These are phyloP conservation scores for Epichloe baconii DNA, from an alignment of 2,329 filamentous ascomycete species.

Conservation along the genomic window DNA sequence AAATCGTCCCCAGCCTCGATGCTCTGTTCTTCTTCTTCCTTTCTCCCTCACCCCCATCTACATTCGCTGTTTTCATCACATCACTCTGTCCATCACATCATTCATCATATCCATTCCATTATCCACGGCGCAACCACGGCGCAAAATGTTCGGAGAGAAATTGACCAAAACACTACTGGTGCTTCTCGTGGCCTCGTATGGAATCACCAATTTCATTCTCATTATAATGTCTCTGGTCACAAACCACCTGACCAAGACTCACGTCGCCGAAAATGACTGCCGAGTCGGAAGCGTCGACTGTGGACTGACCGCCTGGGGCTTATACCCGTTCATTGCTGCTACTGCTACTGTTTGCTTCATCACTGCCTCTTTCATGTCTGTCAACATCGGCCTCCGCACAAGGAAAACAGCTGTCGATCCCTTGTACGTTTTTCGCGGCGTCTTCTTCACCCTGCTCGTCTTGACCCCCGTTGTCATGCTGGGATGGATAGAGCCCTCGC, in stretches of 20 bases:
- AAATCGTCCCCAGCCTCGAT: too few species aligned
- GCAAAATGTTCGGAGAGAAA: not conserved
- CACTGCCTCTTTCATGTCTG: slow-evolving; percentile 7
- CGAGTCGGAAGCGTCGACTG: not conserved
- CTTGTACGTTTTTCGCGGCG: slow-evolving; percentile 13
- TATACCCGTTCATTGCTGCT: slow-evolving; percentile 11
- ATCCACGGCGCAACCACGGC: not conserved
- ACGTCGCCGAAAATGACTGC: not conserved
- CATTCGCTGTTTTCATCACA: not conserved
- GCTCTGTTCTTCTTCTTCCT: not conserved
- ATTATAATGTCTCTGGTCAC: slow-evolving; percentile 9
- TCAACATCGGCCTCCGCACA: slow-evolving; percentile 6
- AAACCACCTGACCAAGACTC: not conserved
- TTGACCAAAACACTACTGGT: slow-evolving; percentile 6
- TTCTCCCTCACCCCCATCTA: not conserved
- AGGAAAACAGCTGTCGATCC: slow-evolving; percentile 3
- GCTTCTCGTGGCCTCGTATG: slow-evolving; percentile 10
- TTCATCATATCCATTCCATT: not conserved
- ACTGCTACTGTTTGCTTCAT: slow-evolving; percentile 7
- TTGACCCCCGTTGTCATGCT: slow-evolving; percentile 8
- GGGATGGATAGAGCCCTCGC: slow-evolving; percentile 6
- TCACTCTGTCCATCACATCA: not conserved
- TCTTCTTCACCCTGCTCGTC: slow-evolving; percentile 12
- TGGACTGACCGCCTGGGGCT: slow-evolving; percentile 4
- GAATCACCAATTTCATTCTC: slow-evolving; percentile 11